Evolutionary conservation across 225 moss, liverwort and hornwort genomes (phyloP).

Genomic region (Pleurozium schreberi): DNA sequence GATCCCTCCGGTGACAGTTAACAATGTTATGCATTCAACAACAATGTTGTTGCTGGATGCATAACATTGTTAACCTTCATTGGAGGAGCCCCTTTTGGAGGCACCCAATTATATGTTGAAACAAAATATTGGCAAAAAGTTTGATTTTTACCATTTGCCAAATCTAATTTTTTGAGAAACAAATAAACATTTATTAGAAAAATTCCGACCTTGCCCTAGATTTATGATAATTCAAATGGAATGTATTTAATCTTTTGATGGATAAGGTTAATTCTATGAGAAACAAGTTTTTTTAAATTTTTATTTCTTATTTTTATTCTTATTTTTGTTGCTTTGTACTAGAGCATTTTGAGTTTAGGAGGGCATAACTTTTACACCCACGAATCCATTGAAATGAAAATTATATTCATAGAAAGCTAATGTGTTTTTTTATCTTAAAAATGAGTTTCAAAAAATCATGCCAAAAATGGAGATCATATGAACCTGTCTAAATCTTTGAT

Average conservation of each 20-base stretch:
- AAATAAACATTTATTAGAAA: neutral
- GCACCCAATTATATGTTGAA: neutral
- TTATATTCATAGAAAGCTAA: neutral
- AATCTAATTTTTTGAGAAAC: neutral
- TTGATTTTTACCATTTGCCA: neutral
- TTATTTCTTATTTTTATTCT: neutral
- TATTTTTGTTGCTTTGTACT: rapidly evolving
- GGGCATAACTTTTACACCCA: neutral
- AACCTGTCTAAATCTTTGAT: rapidly evolving
- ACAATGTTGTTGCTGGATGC: too few relatives aligned
- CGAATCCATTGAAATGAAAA: neutral
- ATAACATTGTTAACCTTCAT: too few relatives aligned
- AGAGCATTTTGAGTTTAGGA: neutral
- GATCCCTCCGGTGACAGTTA: too few relatives aligned
- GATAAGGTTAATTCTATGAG: neutral
- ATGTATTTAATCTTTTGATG: neutral
- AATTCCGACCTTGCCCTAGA: rapidly evolving
- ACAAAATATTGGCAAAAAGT: neutral
- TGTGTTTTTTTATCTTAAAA: neutral
- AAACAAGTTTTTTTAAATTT: neutral
- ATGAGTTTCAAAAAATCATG: too few relatives aligned
- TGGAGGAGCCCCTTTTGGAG: too few relatives aligned
- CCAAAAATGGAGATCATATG: neutral
- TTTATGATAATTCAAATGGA: neutral
- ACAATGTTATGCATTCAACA: too few relatives aligned